Evolutionary conservation across 164 flowering plant genomes (phyloP), one percentile per base, ranked within the genome.

Genomic region (Chimonanthus salicifolius): DNA sequence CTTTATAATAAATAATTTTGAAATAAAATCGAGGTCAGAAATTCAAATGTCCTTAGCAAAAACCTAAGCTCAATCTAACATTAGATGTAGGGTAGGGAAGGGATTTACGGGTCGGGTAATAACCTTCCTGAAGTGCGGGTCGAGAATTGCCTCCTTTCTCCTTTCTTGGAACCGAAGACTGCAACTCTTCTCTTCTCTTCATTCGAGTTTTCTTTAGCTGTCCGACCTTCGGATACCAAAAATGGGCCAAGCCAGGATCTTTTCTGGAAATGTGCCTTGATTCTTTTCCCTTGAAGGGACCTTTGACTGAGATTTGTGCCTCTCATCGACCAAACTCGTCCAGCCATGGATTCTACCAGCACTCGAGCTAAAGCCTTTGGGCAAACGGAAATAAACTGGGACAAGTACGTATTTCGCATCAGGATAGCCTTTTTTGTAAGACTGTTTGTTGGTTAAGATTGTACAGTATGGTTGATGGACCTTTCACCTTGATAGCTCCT

Each of bases 311-410:
- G 10, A 33, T 15, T 45, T 4, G 5, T 47, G 45, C 13, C 18
- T 2, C 46, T 47, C 13, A 47, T 72, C 49, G 46, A 64, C 63
- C 68, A 10, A 72, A 13, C 47, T 74, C 10, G 8, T 6, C 68
- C 67, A 58, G 20, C 78, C 44, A 87, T 89, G 90, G 85, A 79
- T 62, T 74, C 87, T n/a, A 77, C 89, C 47, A 78, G 66, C 21
- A 43, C 85, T 75, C 83, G 79, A 18, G 73, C 80, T 49, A 80
- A 77, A 9, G 66, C 92, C n/a, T 81, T 88, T 46, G 89, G 80
- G 2, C 89, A 80, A 74, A 82, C 90, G n/a, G 97, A 92, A 78
- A 88, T 92, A 73, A 88, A 92, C 76, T 92, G 97, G 97, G 93
- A 92, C 85, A 90, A 88, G 97, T 92, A 83, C 8, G 64, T 7